Conservation (phyloP, 129 eudicot species). For the Glebionis coronaria region DNA sequence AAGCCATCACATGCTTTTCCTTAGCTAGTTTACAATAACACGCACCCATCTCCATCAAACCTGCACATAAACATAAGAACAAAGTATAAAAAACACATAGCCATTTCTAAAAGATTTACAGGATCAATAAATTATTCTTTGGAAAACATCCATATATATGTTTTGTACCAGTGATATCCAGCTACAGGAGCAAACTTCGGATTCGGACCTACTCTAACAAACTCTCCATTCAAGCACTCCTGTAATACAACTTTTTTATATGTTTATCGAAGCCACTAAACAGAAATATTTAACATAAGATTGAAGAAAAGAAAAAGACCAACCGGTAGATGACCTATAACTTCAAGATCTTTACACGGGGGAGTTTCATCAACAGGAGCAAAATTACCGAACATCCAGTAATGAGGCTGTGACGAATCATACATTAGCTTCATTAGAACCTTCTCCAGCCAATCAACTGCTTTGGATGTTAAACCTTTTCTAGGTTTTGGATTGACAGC, state of each 20-base stretch:
- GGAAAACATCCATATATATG: not conserved
- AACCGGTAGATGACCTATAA: conserved; percentile 78
- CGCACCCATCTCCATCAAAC: conserved; percentile 99
- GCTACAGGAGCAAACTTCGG: conserved; percentile 94
- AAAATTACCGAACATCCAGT: conserved; percentile 75
- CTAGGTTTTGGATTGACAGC: conserved; percentile 74
- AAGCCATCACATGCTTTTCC: not conserved
- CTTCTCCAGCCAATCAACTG: conserved; percentile 71
- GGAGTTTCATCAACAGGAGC: conserved; percentile 93
- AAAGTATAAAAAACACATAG: not conserved
- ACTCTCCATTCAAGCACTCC: conserved; percentile 97
- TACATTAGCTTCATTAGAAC: conserved; percentile 58
- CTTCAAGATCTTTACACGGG: conserved; percentile 60
- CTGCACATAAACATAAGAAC: conserved; percentile 49
- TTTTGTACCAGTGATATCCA: conserved; percentile 83
- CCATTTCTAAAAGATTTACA: not conserved
- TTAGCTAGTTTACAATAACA: conserved; percentile 13
- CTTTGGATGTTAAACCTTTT: conserved; percentile 65
- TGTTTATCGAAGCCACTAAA: not conserved
- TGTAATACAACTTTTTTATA: conserved; percentile 27
- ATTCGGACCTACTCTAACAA: conserved; percentile 95
- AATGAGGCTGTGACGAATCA: conserved; percentile 50
- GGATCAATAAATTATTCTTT: not conserved
- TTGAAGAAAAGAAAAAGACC: conserved; percentile 18
- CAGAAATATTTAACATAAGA: not conserved